Evolutionary conservation across 1,139 yeast genomes (phyloP).

Genomic region (Candida dubliniensis): DNA sequence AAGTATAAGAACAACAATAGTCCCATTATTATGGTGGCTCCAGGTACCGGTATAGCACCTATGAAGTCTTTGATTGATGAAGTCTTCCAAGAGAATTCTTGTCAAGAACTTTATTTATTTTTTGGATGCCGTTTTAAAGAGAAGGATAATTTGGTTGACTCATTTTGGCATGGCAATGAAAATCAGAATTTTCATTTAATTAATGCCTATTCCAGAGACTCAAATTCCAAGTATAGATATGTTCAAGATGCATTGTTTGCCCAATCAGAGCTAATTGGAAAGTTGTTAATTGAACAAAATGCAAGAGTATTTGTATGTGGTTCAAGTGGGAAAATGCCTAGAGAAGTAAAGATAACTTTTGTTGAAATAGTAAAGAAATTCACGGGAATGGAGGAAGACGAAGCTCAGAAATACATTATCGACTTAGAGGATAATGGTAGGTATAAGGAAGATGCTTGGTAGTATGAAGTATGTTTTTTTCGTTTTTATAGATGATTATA

Average conservation of each 20-base stretch:
- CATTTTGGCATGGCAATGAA: constrained; percentile 45
- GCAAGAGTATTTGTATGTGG: constrained; percentile 84
- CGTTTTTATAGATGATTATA: too few species aligned
- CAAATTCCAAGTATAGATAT: constrained; percentile 45
- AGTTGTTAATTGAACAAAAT: constrained; percentile 50
- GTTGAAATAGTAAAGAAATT: constrained; percentile 54
- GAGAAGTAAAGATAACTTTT: constrained; percentile 78
- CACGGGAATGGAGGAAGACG: constrained; percentile 36
- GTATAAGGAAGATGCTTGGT: constrained; percentile 94
- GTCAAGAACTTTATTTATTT: constrained; percentile 50
- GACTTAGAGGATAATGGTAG: constrained; percentile 66
- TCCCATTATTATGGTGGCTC: constrained; percentile 74
- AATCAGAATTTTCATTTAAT: constrained; percentile 39
- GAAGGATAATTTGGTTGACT: constrained; percentile 68
- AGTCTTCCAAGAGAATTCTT: constrained; percentile 14
- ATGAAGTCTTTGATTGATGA: constrained; percentile 64
- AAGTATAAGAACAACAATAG: constrained; percentile 35
- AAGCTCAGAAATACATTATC: constrained; percentile 52
- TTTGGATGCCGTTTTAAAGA: constrained; percentile 71
- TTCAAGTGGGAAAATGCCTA: constrained; percentile 93
- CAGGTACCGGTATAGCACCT: constrained; percentile 95
- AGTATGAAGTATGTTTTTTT: constrained; percentile 4
- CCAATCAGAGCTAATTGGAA: constrained; percentile 47
- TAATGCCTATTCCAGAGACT: constrained; percentile 66
- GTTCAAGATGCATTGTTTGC: constrained; percentile 72